Base-by-base conservation (phyloP, 2,329 filamentous ascomycete genomes). In the Gnomoniopsis smithogilvyi region DNA sequence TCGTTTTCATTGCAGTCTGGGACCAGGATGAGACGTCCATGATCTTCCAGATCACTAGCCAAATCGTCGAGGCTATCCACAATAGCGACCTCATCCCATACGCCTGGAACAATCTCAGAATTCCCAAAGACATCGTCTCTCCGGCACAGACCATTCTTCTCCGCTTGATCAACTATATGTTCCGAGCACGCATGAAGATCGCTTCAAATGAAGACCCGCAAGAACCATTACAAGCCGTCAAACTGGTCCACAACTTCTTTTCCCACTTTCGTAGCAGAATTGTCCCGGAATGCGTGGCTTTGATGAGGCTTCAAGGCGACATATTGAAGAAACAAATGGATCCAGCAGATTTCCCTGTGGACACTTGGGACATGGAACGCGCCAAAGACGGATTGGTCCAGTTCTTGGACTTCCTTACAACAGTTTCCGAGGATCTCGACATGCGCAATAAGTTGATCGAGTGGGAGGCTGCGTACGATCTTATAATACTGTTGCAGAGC, bases 1-100 rank as follows among this genome's bases (percentile, higher is more conserved):
- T 98, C 47, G 96, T 98, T 60, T 97, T 97, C 71, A 96, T 97
- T 63, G 94, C 94, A 6, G 93, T 96, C 10, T 98, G 94, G 94
- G 94, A 97, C 69, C 87, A 97, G 67, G 89, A 92, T 45, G 93
- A 98, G 71, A 89, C 94, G 61, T 92, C 96, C 62, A 85, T 96
- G 41, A 96, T 97, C 68, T 97, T 96, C 78, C 94, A 96, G 72
- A 91, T 97, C 72, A 97, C 96, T 73, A 90, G 92, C 48, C 93
- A 97, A 73, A 96, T 98, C 61, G 91, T 97, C 75, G 91, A 96
- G 70, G 91, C 94, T 0, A 90, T 97, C 50, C 86, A 97, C 53
- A 89, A 93, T 65, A 96, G 92, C 64, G 92, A 91, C 1, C 78
- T 98, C 30, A 88, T 97, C 71, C 93, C 93, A 0, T 96, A 95